These are phyloP conservation scores for Tolypocladium tropicale DNA, from an alignment of 2,329 filamentous ascomycete species.

Conservation along the genomic window DNA sequence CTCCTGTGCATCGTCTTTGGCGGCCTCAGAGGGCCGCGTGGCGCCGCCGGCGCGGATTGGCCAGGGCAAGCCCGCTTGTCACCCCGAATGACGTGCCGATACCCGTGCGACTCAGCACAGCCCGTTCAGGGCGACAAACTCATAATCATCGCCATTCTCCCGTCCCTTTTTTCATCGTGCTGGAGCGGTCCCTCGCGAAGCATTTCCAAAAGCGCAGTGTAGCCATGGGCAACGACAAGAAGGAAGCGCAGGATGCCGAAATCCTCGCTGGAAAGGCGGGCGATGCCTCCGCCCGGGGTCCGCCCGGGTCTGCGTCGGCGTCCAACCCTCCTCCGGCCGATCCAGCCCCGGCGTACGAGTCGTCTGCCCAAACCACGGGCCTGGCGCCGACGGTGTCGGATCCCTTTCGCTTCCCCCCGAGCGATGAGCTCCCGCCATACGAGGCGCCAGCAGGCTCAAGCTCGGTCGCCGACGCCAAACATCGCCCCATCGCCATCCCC, in stretches of 20 bases:
- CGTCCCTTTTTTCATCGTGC: no score
- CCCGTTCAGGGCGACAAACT: no score
- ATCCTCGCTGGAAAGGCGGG: not conserved
- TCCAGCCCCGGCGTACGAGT: slow-evolving; percentile 4
- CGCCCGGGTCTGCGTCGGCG: not conserved
- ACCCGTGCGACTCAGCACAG: not conserved
- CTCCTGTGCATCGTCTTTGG: no score
- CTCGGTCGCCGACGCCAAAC: slow-evolving; percentile 3
- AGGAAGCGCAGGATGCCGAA: not conserved
- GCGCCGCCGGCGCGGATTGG: not conserved
- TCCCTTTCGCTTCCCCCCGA: slow-evolving; percentile 30
- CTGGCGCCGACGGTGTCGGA: slow-evolving; percentile 5
- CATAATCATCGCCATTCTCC: no score
- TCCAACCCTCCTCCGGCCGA: not conserved
- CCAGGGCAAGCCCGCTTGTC: not conserved
- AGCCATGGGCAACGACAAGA: not conserved
- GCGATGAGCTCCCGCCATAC: slow-evolving; percentile 19
- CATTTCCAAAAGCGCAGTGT: not conserved
- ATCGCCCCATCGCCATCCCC: slow-evolving; percentile 27
- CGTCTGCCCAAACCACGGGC: not conserved
- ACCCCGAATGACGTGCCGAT: not conserved
- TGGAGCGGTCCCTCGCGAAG: not conserved
- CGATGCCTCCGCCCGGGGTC: not conserved
- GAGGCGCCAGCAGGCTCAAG: slow-evolving; percentile 1
- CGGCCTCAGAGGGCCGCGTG: no score